Base-by-base conservation (phyloP, 2,329 filamentous ascomycete species). In the Rutstroemia sp. region DNA sequence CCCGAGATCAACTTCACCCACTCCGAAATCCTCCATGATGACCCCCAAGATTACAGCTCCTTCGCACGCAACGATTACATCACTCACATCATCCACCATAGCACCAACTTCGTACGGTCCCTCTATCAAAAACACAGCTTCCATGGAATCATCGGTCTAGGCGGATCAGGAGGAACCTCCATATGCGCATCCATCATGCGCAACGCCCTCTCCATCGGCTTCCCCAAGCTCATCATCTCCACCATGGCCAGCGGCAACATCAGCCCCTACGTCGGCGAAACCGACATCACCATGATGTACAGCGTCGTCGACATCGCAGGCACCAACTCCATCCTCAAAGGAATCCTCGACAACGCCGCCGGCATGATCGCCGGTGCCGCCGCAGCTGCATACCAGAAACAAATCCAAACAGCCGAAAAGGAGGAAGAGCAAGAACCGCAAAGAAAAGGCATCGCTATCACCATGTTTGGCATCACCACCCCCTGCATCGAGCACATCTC, bases 401-500 rank as follows among this genome's bases (percentile, higher is more conserved):
- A 34, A 27, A 53, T 57, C 14, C 23, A 59, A 23, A 45, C 37
- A 2, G 46, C 56, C 1, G 34, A 55, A 4, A 19, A 30, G 27
- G 21, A 30, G 27, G 19, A 27, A 27, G 25, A 6, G 2, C 6
- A 16, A 8, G 51, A 60, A 8, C 16, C 16, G 7, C 42, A 39
- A 3, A 76, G 75, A 62, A 78, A 75, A 55, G 72, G 77, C 0
- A 73, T 89, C 6, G 86, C 78, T 0, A 78, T 88, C 23, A 87
- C 85, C 2, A 89, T 89, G 86, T 89, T 88, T 65, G 86, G 86
- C 2, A 85, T 89, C 6, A 90, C 86, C 0, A 89, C 85, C 0
- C 83, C 85, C 0, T 80, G 79, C 10, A 85, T 84, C 0, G 79
- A 84, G 48, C 70, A 68, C 1, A 78, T 85, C 1, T 75, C 82